Base-by-base conservation (phyloP, 2,329 filamentous ascomycete genomes). In the Paramyrothecium roridum region DNA sequence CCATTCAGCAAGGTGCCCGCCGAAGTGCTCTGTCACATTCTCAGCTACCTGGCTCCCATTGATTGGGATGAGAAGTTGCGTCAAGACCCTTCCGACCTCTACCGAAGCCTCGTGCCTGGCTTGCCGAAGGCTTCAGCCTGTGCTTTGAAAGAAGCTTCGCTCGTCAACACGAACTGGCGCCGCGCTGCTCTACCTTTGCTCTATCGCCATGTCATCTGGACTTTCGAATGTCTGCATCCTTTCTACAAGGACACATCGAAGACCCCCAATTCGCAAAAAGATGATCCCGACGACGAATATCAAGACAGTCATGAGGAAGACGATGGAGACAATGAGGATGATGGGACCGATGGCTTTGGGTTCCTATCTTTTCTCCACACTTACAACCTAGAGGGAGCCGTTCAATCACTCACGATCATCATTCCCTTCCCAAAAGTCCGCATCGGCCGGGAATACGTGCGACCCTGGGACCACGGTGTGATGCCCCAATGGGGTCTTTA, bases 91-190 rank as follows among this genome's bases (percentile, higher is more conserved):
- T 10, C 4, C 26, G 26, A 30, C 4, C 4, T 30, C 10, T 30
- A 30, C 26, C 6, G 10, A 10, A 30, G 10, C 26, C 4, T 30
- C 10, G 26, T 30, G 6, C 6, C 10, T 30, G 26, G 26, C 26
- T 4, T 30, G 26, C 26, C 26, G 10, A 30, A 30, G 10, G 4
- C 26, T 10, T 6, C 26, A 30, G 6, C 6, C 26, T 54, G 23
- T 13, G 64, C 72, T n/a, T 72, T 89, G 45, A 90, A 90, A 67
- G 70, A 74, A 48, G 63, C 80, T 1, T 85, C 86, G 1, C 65
- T 74, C 6, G 79, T 85, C 16, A 84, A 77, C 37, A 79, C 70
- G 23, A 67, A 73, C 46, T 84, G 86, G 76, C 79, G 82, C 45
- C 68, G 71, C 20, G 71, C 82, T 11, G 72, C 75, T 0, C 71